Evolutionary conservation across 2,329 filamentous ascomycete species (phyloP), one percentile per base, ranked within the genome.

Genomic region (Colletotrichum orbiculare): DNA sequence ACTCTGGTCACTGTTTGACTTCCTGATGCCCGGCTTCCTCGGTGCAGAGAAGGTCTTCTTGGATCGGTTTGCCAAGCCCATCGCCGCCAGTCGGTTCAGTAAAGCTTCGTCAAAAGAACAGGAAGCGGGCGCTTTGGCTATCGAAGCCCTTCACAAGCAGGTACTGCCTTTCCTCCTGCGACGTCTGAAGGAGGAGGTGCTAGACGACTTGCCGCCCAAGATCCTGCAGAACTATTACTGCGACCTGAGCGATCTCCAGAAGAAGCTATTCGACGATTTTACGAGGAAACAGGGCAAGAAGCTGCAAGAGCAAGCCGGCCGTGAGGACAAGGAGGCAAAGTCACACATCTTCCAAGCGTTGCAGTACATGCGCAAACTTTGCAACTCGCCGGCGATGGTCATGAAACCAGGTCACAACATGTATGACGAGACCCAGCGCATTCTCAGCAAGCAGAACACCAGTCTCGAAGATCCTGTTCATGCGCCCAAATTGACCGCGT

Each of bases 191-290:
- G 96, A 99, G 79, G 96, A 99, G 77, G 96, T 99, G 15, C 84
- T 99, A 65, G 92, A 99, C 71, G 96, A 99, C 73, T 83, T 99
- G 8, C 96, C 96, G 2, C 96, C 96, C 8, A 99, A 99, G 88
- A 99, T 99, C 72, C 82, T 99, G 55, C 96, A 99, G 76, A 99
- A 99, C 78, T 99, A 99, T 81, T 99, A 99, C 80, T 99, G 96
- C 77, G 96, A 99, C 73, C 89, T 97, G 15, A 97, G 93, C 72
- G 96, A 99, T 61, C 82, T 99, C 55, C 96, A 99, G 77, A 92
- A 91, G 81, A 96, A 93, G 76, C 86, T 99, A 1, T 99, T 99
- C 72, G 96, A 98, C 48, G 95, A 98, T 74, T 99, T 99, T 76
- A 92, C 90, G 25, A 96, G 92, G 84, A 96, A 94, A 70, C 95